Evolutionary conservation across 169 alveolate genomes (phyloP), one percentile per base, ranked within the genome.

Genomic region (Cryptosporidium sp.): DNA sequence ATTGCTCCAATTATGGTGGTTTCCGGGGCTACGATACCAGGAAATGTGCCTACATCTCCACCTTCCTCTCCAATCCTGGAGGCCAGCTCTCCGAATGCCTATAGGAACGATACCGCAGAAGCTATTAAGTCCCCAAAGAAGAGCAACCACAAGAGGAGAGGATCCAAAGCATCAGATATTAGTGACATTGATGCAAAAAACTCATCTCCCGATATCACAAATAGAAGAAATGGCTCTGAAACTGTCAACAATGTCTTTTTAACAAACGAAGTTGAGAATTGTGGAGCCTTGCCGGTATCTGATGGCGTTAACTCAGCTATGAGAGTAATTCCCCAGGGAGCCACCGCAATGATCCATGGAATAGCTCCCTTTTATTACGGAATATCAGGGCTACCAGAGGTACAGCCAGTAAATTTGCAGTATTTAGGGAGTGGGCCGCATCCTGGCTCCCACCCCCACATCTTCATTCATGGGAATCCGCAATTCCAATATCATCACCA

Each of bases 351-450:
- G 71, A 65, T 65, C 23, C 71, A 31, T 5, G 71, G 71, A 37
- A n/a, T 65, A n/a, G 8, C 71, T n/a, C 71, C 71, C 51, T n/a
- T 65, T n/a, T 65, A 35, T n/a, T 65, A 65, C 51, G 71, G 71
- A 26, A 7, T 65, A 14, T 33, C 71, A 8, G 71, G 71, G 33
- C 50, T 33, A 23, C 43, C 71, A 8, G 71, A 65, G 31, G 31
- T 65, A 16, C 71, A 65, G 3, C 71, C 71, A 10, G 33, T 33
- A 51, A 65, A 65, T 33, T 29, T 65, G 4, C 71, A 65, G 29
- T 37, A 35, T 12, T 12, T 65, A 5, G 71, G 70, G 37, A 14
- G 52, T 6, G 71, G 48, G 8, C 71, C 51, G 1, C 71, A 65
- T 29, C 29, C 29, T 9, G 52, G 52, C 0, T n/a, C 43, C 14